A percentile compares a stretch with the other conserved stretches of the same genome.
Conservation (phyloP, 2,329 filamentous ascomycete genomes). For the Penicillium sp. region DNA sequence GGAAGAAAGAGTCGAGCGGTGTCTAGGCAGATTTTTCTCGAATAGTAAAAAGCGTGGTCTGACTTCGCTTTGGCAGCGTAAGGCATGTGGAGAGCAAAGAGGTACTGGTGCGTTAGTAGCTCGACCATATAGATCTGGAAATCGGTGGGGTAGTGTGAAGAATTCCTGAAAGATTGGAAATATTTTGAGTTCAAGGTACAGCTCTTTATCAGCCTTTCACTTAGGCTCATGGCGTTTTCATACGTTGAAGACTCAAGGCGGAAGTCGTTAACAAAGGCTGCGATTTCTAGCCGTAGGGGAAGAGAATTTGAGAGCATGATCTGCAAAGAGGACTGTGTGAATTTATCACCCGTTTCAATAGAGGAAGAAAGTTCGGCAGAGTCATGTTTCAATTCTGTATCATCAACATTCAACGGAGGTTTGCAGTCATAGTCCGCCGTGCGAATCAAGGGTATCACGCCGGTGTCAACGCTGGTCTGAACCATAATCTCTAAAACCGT, state of each 20-base stretch:
- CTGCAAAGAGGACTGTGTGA: conserved; percentile 2
- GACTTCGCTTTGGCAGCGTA: conserved; percentile 6
- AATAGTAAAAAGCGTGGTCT: conserved; percentile 1
- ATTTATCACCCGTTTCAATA: background rate
- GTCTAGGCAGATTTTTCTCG: conserved; percentile 5
- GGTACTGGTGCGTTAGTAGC: conserved; percentile 6
- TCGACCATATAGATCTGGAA: conserved; percentile 9
- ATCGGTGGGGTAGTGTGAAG: background rate
- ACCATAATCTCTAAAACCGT: conserved; percentile 9
- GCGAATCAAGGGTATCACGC: conserved; percentile 6
- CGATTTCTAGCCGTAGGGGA: background rate
- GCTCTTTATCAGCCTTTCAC: background rate
- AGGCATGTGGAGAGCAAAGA: conserved; percentile 8
- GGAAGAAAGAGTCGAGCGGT: background rate
- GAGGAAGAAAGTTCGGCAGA: background rate
- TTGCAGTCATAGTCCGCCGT: conserved; percentile 3
- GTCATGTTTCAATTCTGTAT: background rate
- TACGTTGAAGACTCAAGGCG: conserved; percentile 1
- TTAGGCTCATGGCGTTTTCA: background rate
- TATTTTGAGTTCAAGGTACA: background rate
- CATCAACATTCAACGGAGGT: conserved; percentile 4
- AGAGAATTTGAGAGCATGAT: conserved; percentile 1
- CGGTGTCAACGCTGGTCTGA: conserved; percentile 8
- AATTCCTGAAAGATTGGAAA: background rate
- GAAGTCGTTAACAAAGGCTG: conserved; percentile 8